Base-by-base conservation (phyloP, 2,329 filamentous ascomycete genomes). In the Ustulina deusta region DNA sequence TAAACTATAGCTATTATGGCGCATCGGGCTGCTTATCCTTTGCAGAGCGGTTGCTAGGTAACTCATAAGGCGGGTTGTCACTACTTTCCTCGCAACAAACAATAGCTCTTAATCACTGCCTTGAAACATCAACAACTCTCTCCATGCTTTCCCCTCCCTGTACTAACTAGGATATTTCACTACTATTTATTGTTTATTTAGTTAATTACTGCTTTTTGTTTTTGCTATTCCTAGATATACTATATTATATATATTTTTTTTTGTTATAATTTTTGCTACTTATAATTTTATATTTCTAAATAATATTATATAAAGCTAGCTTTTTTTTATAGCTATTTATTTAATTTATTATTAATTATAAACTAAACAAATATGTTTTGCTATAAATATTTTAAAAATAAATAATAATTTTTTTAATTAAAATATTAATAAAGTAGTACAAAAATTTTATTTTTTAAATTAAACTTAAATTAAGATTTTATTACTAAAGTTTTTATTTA, bases 381-480 rank as follows among this genome's bases (percentile, higher is more conserved):
- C 22, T n/a, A 7, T 29, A 25, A 60, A 29, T 3, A 34, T 20
- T 17, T n/a, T 44, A 20, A 44, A 17, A n/a, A 44, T 44, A n/a
- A n/a, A 63, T 27, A 27, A 56, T n/a, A n/a, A n/a, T 48, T 29
- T 20, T 54, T 63, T 38, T 11, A n/a, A 44, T 56, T 63, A 25
- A 25, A 10, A 46, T 13, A 22, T 63, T 34, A 11, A 56, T n/a
- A 63, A 22, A 9, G 60, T 55, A 27, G 49, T 55, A 27, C 15
- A 48, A 63, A 38, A 55, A 27, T 36, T 63, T n/a, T 63, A 36
- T n/a, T 63, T 17, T 22, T 17, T 52, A 40, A 17, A 36, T 63
- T 34, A 9, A 48, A 20, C 36, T 25, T 55, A 38, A 42, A 34
- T 40, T 44, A n/a, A 17, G 11, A 44, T 44, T 44, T 17, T n/a